These are phyloP conservation scores for Solanum boliviense DNA, from an alignment of 257 asterid species.

Conservation along the genomic window DNA sequence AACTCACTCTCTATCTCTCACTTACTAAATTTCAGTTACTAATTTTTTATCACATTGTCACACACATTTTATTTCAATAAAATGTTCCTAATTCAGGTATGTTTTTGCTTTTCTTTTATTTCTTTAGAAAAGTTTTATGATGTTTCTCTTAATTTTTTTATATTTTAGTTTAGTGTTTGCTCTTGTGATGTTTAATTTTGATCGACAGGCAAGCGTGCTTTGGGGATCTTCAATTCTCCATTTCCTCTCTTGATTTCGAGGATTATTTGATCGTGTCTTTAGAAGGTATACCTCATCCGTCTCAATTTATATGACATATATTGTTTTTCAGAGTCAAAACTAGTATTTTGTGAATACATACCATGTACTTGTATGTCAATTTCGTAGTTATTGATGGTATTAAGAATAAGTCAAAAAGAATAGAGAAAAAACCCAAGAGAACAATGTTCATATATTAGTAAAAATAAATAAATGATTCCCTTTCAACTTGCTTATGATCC, in stretches of 20 bases:
- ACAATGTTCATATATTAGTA: not conserved
- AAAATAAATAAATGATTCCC: not conserved
- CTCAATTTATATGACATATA: too few relatives aligned
- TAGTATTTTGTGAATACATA: not conserved
- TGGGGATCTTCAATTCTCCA: not conserved
- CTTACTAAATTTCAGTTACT: not conserved
- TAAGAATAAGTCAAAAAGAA: not conserved
- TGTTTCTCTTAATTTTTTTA: not conserved
- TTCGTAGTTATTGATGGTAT: not conserved
- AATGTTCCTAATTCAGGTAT: not conserved
- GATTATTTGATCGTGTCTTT: not conserved
- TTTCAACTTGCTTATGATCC: not conserved
- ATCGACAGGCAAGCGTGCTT: not conserved
- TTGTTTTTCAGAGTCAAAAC: too few relatives aligned
- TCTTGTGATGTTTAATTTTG: not conserved
- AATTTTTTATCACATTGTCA: not conserved
- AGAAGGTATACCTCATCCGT: not conserved
- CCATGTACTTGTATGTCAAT: not conserved
- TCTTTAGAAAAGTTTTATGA: not conserved
- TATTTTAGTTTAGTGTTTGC: not conserved
- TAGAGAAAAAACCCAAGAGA: not conserved
- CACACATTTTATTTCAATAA: not conserved
- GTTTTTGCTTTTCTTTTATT: not conserved
- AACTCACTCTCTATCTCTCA: not conserved
- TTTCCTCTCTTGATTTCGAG: not conserved